Percentiles rank a stretch among this genome's conserved stretches.
Conservation (phyloP, 805 yeast genomes). For the Naumovozyma dairenensis region DNA sequence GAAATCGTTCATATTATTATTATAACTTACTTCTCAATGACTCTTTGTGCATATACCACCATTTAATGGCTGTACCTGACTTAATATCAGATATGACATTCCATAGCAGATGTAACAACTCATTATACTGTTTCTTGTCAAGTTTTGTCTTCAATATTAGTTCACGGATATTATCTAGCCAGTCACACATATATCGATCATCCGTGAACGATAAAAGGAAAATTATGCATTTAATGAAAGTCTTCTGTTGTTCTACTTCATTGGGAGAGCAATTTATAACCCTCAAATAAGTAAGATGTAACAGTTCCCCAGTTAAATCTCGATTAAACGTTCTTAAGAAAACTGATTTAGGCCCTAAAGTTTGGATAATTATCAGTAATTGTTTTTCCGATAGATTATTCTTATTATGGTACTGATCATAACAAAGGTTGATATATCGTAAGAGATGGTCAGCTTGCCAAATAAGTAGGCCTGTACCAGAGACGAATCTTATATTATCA, state of each 20-base stretch:
- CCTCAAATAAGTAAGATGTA: slow-evolving; percentile 16
- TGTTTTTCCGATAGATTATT: slow-evolving; percentile 14
- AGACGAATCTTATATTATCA: slow-evolving; percentile 3
- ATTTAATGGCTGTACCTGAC: slow-evolving; percentile 15
- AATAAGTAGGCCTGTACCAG: slow-evolving; percentile 2
- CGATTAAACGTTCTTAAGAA: slow-evolving; percentile 5
- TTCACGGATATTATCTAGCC: slow-evolving; percentile 23
- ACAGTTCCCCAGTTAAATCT: slow-evolving; percentile 13
- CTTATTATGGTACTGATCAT: slow-evolving; percentile 9
- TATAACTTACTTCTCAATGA: slow-evolving; percentile 4
- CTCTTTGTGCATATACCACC: slow-evolving; percentile 22
- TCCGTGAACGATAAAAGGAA: slow-evolving; percentile 13
- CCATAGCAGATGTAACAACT: slow-evolving; percentile 17
- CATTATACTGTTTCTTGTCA: slow-evolving; percentile 2
- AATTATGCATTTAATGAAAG: slow-evolving; percentile 16
- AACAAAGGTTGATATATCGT: slow-evolving; percentile 10
- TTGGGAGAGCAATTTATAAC: slow-evolving; percentile 8
- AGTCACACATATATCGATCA: slow-evolving; percentile 9
- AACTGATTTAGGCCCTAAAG: slow-evolving; percentile 10
- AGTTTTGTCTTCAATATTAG: slow-evolving; percentile 6
- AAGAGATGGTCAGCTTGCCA: slow-evolving; percentile 15
- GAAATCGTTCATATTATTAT: neutral
- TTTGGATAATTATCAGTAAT: slow-evolving; percentile 11
- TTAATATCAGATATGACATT: slow-evolving; percentile 10
- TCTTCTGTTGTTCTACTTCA: slow-evolving; percentile 6